Conservation (phyloP, 2,329 filamentous ascomycete species). For the Fusarium torreyae region DNA sequence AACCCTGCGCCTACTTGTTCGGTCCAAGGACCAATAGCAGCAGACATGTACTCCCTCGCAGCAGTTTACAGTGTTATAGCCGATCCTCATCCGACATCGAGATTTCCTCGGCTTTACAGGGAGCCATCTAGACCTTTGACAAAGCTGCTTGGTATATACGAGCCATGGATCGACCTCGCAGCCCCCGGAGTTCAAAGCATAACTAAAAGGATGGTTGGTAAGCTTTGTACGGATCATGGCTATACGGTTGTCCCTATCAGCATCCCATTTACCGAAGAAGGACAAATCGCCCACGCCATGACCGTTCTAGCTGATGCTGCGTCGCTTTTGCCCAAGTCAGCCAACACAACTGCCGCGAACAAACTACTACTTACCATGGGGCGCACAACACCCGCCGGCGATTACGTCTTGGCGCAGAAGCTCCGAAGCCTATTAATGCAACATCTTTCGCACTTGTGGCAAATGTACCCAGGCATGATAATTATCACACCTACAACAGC, state of each 20-base stretch:
- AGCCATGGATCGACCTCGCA: conserved; percentile 71
- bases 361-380: conserved; percentile 77
- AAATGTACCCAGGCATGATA: conserved; percentile 75
- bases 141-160: conserved; percentile 74
- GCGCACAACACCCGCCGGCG: conserved; percentile 73
- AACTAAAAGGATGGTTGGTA: conserved; percentile 62
- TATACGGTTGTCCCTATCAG: conserved; percentile 70
- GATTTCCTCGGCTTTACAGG: conserved; percentile 64
- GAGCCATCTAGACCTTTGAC: conserved; percentile 40
- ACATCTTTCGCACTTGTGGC: conserved; percentile 78
- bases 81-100: conserved; percentile 70
- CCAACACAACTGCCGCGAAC: conserved; percentile 71
- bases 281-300: conserved; percentile 81
- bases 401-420: conserved; percentile 79
- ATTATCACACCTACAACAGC: conserved; percentile 78
- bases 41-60: conserved; percentile 76
- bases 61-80: conserved; percentile 75
- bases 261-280: conserved; percentile 72
- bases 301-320: conserved; percentile 77
- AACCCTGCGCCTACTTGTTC: conserved; percentile 73
- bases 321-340: conserved; percentile 62
- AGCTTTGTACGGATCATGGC: conserved; percentile 66
- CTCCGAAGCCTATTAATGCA: conserved; percentile 78
- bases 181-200: conserved; percentile 60
- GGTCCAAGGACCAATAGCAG: conserved; percentile 78